phyloP scores from a whole-genome alignment of 2,329 filamentous ascomycete genomes.

The Annulohypoxylon truncatum region DNA sequence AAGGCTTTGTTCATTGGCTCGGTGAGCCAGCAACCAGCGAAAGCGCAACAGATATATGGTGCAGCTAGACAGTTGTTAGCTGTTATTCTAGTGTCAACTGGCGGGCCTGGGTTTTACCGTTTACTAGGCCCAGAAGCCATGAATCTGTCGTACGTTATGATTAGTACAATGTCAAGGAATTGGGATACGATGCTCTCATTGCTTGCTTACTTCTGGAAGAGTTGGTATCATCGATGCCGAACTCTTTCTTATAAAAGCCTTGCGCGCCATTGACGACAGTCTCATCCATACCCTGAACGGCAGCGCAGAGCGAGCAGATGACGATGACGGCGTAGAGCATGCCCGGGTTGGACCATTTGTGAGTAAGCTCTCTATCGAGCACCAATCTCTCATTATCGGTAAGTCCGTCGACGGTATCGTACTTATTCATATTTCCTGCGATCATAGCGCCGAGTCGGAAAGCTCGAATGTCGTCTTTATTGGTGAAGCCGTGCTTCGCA shows the following conservation, averaged over 20 bases:
- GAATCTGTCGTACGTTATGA: conserved; percentile 47
- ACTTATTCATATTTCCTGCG: conserved; percentile 63
- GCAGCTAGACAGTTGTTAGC: conserved; percentile 49
- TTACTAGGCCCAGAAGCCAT: conserved; percentile 72
- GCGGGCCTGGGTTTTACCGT: conserved; percentile 53
- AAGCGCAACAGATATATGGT: conserved; percentile 73
- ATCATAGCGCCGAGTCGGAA: conserved; percentile 71
- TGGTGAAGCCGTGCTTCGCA: conserved; percentile 63
- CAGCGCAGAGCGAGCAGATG: conserved; percentile 60
- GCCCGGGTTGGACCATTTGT: conserved; percentile 76
- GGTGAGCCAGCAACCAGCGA: conserved; percentile 79
- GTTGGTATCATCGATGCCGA: conserved; percentile 66
- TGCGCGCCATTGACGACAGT: conserved; percentile 77
- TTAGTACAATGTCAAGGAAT: conserved; percentile 3
- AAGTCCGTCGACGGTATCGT: conserved; percentile 63
- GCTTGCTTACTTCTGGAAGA: conserved; percentile 53
- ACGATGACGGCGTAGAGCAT: conserved; percentile 74
- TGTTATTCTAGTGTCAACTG: background rate
- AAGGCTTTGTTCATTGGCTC: conserved; percentile 77
- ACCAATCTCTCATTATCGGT: conserved; percentile 67
- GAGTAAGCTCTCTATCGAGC: conserved; percentile 69
- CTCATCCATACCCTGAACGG: conserved; percentile 79
- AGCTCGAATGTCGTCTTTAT: conserved; percentile 66
- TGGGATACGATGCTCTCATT: background rate
- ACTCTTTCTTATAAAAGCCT: conserved; percentile 70